Base-by-base conservation (phyloP, 2,329 filamentous ascomycete genomes). In the Hypoxylon sp. region DNA sequence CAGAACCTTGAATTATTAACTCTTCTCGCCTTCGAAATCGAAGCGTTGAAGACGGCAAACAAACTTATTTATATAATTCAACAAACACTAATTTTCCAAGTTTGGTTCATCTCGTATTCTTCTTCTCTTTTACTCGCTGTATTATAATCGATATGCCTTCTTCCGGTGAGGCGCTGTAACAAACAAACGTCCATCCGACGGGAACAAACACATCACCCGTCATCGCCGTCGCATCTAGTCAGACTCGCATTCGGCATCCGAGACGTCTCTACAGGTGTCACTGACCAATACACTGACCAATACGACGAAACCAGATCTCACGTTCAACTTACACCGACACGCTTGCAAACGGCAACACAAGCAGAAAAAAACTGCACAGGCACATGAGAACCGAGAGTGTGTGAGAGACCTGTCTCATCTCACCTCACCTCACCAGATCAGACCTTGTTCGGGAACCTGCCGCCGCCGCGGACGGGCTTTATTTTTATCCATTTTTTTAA, bases 361-460 rank as follows among this genome's bases (percentile, higher is more conserved):
- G n/a, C 26, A 17, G 25, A 19, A 19, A 34, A 16, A 31, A 26
- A 35, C 37, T n/a, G 42, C 37, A 38, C 16, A 38, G 29, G 26
- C 45, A 51, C 40, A 55, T 51, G 51, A 38, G 42, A 51, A 17
- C 13, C 15, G 17, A 19, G 32, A 5, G 23, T 15, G 31, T 21
- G 19, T 30, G 30, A 48, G 37, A 57, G 40, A 60, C 57, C 23
- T 51, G 55, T 60, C 57, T 60, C 42, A 52, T 60, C 55, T 58
- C 43, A 58, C 51, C 51, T 51, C n/a, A n/a, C n/a, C n/a, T n/a
- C n/a, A n/a, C n/a, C n/a, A n/a, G n/a, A n/a, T n/a, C n/a, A n/a
- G n/a, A n/a, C n/a, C n/a, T n/a, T n/a, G n/a, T n/a, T n/a, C n/a
- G n/a, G n/a, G 49, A 59, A 27, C 34, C 50, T 59, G 42, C 56